Evolutionary conservation across 768 basidiomycete species (phyloP).

Genomic region (Tylopilus vinaceipallidus): DNA sequence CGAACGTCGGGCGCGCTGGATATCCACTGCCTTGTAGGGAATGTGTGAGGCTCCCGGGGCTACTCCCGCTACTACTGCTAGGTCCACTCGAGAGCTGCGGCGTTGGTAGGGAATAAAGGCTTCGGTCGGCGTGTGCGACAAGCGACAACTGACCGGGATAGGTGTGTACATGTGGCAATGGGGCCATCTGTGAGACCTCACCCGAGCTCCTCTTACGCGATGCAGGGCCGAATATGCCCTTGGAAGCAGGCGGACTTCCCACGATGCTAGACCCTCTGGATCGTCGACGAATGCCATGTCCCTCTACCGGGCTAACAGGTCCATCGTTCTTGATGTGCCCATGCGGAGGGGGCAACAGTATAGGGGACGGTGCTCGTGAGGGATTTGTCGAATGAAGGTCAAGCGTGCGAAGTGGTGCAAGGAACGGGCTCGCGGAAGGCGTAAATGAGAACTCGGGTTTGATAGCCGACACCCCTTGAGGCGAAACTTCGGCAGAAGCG

Average conservation of each 20-base stretch:
- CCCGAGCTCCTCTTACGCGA: slow-evolving; percentile 31
- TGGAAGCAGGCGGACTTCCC: slow-evolving; percentile 36
- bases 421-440: slow-evolving; percentile 77
- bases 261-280: slow-evolving; percentile 33
- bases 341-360: slow-evolving; percentile 56
- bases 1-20: slow-evolving; percentile 23
- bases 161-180: slow-evolving; percentile 32
- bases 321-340: slow-evolving; percentile 21
- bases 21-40: slow-evolving; percentile 25
- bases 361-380: slow-evolving; percentile 71
- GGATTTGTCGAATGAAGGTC: slow-evolving; percentile 71
- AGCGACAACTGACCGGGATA: slow-evolving; percentile 33
- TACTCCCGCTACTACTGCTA: slow-evolving; percentile 58
- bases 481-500: slow-evolving; percentile 31
- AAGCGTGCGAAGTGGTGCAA: slow-evolving; percentile 72
- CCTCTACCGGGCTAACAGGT: slow-evolving; percentile 36
- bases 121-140: slow-evolving; percentile 25
- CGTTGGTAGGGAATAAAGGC: slow-evolving; percentile 42
- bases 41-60: slow-evolving; percentile 52
- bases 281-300: slow-evolving; percentile 24
- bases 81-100: slow-evolving; percentile 65
- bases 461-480: slow-evolving; percentile 20
- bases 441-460: slow-evolving; percentile 47
- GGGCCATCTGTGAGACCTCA: slow-evolving; percentile 30
- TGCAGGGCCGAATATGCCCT: slow-evolving; percentile 27